Evolutionary conservation across 306 rosid species (phyloP), one percentile per base, ranked within the genome.

Genomic region (Vigna radiata): DNA sequence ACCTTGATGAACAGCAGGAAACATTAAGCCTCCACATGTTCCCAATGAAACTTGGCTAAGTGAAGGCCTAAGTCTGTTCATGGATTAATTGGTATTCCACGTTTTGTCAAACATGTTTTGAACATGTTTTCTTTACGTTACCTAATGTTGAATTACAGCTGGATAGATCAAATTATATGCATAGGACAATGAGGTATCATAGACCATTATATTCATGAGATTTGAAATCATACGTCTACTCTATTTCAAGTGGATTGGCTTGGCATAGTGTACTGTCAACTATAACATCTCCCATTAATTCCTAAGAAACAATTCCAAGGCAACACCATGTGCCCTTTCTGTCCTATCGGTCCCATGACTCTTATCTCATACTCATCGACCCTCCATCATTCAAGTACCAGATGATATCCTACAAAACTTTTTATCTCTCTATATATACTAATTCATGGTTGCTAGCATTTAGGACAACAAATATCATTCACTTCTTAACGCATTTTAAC

Each of bases 381-480:
- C 12, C 29, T 66, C 71, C 43, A 66, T 66, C 36, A 41, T 41
- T 66, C 18, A 39, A 0, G 15, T 39, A 17, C 50, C 5, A 15
- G 6, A 63, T 0, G 16, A 63, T 33, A 3, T 36, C 11, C 14
- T 66, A 43, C 36, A 66, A 9, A 39, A 3, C 3, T 1, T 19
- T 21, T 23, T 18, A 43, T 44, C 55, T 67, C 27, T 25, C 2
- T 25, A 67, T 67, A 67, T 43, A 67, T 36, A 8, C n/a, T n/a
- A n/a, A n/a, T 43, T 19, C 55, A 13, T 44, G 39, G 37, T 10
- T 67, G 19, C 55, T 44, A 44, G 21, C 31, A 44, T 44, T 67
- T 12, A 13, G 39, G 53, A 12, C 33, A 66, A 44, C 36, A 13
- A 16, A 76, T 50, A 47, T 43, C 58, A 19, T 66, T 80, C 52